Percentiles rank a stretch among this genome's conserved stretches.
phyloP scores from a whole-genome alignment of 129 eudicot species.

The Heracleum sosnowskyi region DNA sequence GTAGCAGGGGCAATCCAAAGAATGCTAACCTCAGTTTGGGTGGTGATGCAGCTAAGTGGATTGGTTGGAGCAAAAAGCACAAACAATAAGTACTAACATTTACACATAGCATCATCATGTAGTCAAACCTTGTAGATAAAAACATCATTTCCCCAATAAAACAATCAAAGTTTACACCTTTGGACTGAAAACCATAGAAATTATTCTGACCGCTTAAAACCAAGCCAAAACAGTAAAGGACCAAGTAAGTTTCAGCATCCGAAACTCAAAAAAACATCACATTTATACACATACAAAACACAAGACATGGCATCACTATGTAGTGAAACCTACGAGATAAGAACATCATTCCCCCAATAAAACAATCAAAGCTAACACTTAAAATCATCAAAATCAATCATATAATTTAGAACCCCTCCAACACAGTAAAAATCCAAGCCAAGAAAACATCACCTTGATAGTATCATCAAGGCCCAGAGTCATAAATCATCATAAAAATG shows the following conservation, averaged over 20 bases:
- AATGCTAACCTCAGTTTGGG: not conserved
- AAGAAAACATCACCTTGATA: not conserved
- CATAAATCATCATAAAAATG: not conserved
- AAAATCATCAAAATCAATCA: not conserved
- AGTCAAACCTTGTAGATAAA: not conserved
- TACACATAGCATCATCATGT: not conserved
- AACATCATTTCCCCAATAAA: not conserved
- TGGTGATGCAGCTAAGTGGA: not conserved
- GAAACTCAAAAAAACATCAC: not conserved
- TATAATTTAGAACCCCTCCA: not conserved
- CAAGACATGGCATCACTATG: not conserved
- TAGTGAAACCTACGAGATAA: not conserved
- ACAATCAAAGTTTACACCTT: not conserved
- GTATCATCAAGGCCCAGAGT: too few relatives aligned
- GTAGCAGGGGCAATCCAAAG: not conserved
- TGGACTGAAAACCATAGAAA: not conserved
- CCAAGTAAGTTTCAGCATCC: not conserved
- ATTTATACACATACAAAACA: not conserved
- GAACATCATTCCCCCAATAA: not conserved
- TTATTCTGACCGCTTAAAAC: not conserved
- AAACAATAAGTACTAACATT: not conserved
- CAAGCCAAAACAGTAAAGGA: not conserved
- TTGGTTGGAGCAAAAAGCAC: not conserved
- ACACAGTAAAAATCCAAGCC: not conserved
- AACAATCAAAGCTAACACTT: not conserved